Evolutionary conservation across 2,329 filamentous ascomycete species (phyloP).

Genomic region (Curvularia sp.): DNA sequence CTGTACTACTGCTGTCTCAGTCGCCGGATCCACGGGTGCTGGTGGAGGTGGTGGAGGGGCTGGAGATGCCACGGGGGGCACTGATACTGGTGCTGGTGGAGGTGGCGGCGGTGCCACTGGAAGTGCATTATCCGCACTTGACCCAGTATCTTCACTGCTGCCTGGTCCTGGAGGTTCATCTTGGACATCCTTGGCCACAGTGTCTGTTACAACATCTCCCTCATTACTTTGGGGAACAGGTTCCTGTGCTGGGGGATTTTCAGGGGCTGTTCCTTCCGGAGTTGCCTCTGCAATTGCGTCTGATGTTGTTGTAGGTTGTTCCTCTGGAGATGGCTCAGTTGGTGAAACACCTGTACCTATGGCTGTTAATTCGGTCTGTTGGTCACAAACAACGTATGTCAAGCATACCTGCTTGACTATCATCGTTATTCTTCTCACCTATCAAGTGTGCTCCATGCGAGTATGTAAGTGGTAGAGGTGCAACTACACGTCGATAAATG

Average conservation of each 20-base stretch:
- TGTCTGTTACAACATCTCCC: conserved; percentile 23
- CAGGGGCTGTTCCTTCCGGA: conserved; percentile 9
- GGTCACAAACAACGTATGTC: conserved; percentile 4
- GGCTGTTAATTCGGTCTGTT: conserved; percentile 26
- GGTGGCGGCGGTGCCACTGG: conserved; percentile 9
- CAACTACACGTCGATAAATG: conserved; percentile 31
- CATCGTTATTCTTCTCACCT: conserved; percentile 26
- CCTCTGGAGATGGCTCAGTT: not conserved
- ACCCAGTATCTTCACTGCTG: not conserved
- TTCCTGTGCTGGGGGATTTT: conserved; percentile 11
- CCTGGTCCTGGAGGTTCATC: conserved; percentile 32
- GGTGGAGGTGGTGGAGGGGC: conserved; percentile 25
- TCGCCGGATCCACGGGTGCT: conserved; percentile 13
- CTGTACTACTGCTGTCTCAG: conserved; percentile 3
- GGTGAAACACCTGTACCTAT: conserved; percentile 33
- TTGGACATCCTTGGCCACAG: conserved; percentile 33
- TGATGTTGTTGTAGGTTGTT: conserved; percentile 13
- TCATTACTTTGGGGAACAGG: conserved; percentile 10
- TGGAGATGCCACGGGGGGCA: conserved; percentile 18
- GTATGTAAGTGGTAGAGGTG: conserved; percentile 35
- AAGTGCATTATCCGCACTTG: not conserved
- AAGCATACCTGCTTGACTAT: conserved; percentile 29
- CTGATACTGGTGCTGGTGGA: conserved; percentile 7
- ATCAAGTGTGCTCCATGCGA: conserved; percentile 32
- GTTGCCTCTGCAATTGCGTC: conserved; percentile 21